Conservation (phyloP, 2,329 filamentous ascomycete species). For the Orbilia brochopaga region DNA sequence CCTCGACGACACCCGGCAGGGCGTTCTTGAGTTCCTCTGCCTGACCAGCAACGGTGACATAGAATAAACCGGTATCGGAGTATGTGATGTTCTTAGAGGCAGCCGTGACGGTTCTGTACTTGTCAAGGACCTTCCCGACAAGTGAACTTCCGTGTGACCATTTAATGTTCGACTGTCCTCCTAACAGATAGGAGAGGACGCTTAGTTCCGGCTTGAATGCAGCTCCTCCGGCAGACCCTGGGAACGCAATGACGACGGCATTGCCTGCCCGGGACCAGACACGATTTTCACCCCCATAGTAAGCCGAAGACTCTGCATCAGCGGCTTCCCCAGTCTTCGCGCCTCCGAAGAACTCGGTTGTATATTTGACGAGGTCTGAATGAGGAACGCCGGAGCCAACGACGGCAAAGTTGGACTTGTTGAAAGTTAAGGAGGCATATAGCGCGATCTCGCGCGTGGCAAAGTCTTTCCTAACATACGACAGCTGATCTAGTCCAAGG, state of each 20-base stretch:
- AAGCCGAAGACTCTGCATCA: conserved; percentile 72
- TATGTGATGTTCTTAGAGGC: conserved; percentile 80
- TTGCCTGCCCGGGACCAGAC: conserved; percentile 78
- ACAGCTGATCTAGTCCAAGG: conserved; percentile 79
- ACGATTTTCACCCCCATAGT: conserved; percentile 94
- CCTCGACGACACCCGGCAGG: conserved; percentile 77
- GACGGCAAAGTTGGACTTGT: conserved; percentile 87
- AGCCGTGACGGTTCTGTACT: conserved; percentile 70
- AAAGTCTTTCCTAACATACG: conserved; percentile 78
- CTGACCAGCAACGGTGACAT: conserved; percentile 78
- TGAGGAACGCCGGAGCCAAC: conserved; percentile 86
- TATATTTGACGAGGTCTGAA: conserved; percentile 81
- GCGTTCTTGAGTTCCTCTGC: conserved; percentile 75
- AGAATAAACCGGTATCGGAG: conserved; percentile 90
- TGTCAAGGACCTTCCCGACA: conserved; percentile 76
- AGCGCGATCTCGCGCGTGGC: conserved; percentile 72
- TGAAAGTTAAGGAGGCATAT: conserved; percentile 80
- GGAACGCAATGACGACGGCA: conserved; percentile 88
- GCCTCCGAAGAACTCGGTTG: conserved; percentile 85
- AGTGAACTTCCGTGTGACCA: conserved; percentile 94
- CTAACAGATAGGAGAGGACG: conserved; percentile 86
- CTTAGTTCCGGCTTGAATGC: conserved; percentile 87
- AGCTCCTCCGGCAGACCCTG: conserved; percentile 70
- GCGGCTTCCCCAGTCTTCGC: conserved; percentile 67
- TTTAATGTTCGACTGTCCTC: conserved; percentile 89